These are phyloP conservation scores for Russula abietina DNA, from an alignment of 768 basidiomycete species.

Conservation along the genomic window DNA sequence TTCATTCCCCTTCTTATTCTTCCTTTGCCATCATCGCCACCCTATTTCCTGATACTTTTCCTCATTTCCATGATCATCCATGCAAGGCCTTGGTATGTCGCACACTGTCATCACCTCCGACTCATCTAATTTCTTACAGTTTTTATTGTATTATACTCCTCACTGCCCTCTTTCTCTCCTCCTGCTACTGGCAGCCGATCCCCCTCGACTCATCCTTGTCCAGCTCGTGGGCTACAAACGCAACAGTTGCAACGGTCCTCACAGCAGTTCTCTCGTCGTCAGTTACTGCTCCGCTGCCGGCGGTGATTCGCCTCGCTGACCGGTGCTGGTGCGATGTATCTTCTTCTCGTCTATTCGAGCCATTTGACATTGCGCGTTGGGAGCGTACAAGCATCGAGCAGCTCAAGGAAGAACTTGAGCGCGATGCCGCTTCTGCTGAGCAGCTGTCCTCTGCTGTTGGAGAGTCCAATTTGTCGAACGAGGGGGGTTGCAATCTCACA, in stretches of 20 bases:
- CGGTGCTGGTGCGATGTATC: conserved; percentile 86
- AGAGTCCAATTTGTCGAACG: conserved; percentile 1
- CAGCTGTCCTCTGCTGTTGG: conserved; percentile 14
- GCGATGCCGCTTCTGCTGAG: conserved; percentile 33
- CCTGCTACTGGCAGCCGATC: conserved; percentile 87
- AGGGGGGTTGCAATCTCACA: neutral
- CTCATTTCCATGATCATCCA: conserved; percentile 72
- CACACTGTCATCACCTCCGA: neutral
- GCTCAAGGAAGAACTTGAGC: conserved; percentile 35
- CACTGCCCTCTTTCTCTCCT: conserved; percentile 75
- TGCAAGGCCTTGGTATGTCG: conserved; percentile 73
- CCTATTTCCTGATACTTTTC: conserved; percentile 74
- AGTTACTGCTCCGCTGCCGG: conserved; percentile 41
- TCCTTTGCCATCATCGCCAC: conserved; percentile 73
- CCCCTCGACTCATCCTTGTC: conserved; percentile 57
- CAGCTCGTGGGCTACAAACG: conserved; percentile 63
- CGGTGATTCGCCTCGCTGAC: conserved; percentile 60
- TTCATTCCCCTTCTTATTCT: conserved; percentile 71
- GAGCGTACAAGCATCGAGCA: conserved; percentile 58
- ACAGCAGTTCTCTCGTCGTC: conserved; percentile 36
- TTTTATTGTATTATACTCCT: conserved; percentile 85
- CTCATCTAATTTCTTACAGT: conserved; percentile 34
- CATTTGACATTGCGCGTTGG: conserved; percentile 73
- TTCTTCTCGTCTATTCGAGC: conserved; percentile 58
- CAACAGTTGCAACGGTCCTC: conserved; percentile 65